These are phyloP conservation scores for Austropuccinia psidii DNA, from an alignment of 1,284 basidiomycete species.

Conservation along the genomic window DNA sequence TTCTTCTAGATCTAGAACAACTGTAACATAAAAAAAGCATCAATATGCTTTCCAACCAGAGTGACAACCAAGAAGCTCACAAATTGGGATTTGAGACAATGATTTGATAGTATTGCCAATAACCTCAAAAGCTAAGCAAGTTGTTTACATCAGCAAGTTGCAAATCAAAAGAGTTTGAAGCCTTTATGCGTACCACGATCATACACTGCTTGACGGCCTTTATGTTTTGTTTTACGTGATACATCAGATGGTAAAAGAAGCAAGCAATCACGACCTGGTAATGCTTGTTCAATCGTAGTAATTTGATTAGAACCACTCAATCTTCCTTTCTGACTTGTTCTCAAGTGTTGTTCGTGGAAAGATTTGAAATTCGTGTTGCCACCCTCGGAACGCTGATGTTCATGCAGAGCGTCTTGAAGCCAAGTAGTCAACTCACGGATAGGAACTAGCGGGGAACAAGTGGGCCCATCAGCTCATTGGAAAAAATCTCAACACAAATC, in stretches of 20 bases:
- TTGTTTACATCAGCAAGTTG: too few species aligned
- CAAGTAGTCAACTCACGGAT: conserved; percentile 18
- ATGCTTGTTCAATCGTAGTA: conserved; percentile 13
- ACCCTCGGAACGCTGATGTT: conserved; percentile 14
- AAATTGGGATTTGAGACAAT: conserved; percentile 27
- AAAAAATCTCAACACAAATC: neutral
- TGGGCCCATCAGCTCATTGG: neutral
- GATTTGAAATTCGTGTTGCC: conserved; percentile 6
- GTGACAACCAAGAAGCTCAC: neutral
- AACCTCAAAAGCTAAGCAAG: conserved; percentile 19
- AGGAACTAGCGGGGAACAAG: neutral
- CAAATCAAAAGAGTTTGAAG: neutral
- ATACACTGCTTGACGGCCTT: conserved; percentile 30
- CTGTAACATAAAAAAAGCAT: neutral
- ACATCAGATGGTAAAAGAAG: conserved; percentile 12
- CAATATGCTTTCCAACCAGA: neutral
- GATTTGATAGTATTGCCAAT: conserved; percentile 23
- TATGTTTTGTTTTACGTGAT: conserved; percentile 26
- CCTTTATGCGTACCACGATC: neutral
- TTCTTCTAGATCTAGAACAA: conserved; percentile 32
- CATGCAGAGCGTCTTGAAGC: conserved; percentile 29
- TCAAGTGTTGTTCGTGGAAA: neutral
- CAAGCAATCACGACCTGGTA: conserved; percentile 16
- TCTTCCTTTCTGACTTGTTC: conserved; percentile 12
- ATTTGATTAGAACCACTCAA: neutral